phyloP scores from a whole-genome alignment of 352 stramenopile genomes.

The Phytophthora meadii region DNA sequence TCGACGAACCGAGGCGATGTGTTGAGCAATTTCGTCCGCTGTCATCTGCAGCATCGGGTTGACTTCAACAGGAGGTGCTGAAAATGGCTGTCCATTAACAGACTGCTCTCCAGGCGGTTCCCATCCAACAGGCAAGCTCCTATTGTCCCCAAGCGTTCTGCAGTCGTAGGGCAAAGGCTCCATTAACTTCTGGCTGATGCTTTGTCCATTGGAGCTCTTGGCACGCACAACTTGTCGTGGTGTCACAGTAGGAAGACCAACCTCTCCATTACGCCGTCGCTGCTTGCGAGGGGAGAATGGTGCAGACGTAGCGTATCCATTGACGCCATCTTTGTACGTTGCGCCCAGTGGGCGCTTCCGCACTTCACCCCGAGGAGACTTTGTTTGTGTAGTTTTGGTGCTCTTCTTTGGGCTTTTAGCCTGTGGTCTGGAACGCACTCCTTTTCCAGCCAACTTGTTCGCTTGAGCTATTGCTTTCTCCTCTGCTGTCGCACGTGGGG shows the following conservation, averaged over 20 bases:
- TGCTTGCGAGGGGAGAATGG: slow-evolving; percentile 52
- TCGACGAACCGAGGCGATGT: slow-evolving; percentile 72
- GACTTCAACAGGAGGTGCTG: slow-evolving; percentile 33
- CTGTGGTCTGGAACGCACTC: slow-evolving; percentile 12
- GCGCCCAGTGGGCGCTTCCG: slow-evolving; percentile 26
- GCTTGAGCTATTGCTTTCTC: slow-evolving; percentile 18
- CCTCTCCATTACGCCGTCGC: slow-evolving; percentile 38
- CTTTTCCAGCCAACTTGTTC: slow-evolving; percentile 34
- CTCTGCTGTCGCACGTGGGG: slow-evolving; percentile 19
- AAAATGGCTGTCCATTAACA: neutral
- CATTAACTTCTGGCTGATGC: slow-evolving; percentile 46
- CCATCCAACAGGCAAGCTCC: slow-evolving; percentile 63
- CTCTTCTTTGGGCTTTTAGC: slow-evolving; percentile 40
- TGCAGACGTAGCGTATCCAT: slow-evolving; percentile 15
- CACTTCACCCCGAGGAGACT: slow-evolving; percentile 36
- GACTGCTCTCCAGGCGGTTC: slow-evolving; percentile 10
- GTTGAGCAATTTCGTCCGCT: slow-evolving; percentile 54
- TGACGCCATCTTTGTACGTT: slow-evolving; percentile 18
- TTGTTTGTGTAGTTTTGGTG: slow-evolving; percentile 28
- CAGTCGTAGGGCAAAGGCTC: slow-evolving; percentile 42
- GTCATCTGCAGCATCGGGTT: slow-evolving; percentile 74
- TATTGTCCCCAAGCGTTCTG: slow-evolving; percentile 54
- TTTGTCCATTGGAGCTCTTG: slow-evolving; percentile 33
- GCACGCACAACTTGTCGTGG: slow-evolving; percentile 38
- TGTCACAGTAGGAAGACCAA: slow-evolving; percentile 33